Evolutionary conservation across 805 yeast genomes (phyloP).

Genomic region (Wickerhamiella cacticola): DNA sequence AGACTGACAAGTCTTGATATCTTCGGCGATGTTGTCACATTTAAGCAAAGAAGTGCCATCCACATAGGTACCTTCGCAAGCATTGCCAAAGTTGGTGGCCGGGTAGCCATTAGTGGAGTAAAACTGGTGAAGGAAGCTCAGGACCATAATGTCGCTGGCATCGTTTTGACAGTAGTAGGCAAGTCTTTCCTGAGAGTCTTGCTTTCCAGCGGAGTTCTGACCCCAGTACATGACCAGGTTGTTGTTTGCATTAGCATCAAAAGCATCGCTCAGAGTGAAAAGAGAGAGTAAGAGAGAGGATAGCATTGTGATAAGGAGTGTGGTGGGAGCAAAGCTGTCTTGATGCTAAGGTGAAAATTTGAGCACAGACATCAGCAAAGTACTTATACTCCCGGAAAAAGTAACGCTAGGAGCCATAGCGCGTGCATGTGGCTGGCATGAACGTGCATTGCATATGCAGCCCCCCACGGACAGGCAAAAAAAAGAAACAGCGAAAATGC

Average conservation of each 20-base stretch:
- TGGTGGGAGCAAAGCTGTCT: neutral
- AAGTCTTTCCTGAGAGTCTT: constrained; percentile 32
- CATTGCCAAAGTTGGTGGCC: constrained; percentile 46
- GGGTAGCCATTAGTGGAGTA: constrained; percentile 32
- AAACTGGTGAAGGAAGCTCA: constrained; percentile 54
- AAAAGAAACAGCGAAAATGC: neutral
- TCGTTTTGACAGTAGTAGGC: constrained; percentile 52
- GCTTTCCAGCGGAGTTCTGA: constrained; percentile 53
- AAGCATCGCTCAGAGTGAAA: constrained; percentile 12
- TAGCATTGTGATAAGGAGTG: neutral
- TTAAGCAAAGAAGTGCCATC: constrained; percentile 32
- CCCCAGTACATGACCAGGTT: constrained; percentile 83
- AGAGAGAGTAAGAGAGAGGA: constrained; percentile 11
- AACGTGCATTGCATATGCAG: constrained; percentile 2
- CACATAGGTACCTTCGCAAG: constrained; percentile 30
- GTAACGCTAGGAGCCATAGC: neutral
- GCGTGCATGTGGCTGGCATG: constrained; percentile 3
- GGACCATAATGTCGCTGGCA: constrained; percentile 51
- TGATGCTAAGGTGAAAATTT: neutral
- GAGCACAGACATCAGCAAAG: neutral
- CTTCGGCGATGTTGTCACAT: constrained; percentile 40
- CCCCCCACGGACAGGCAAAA: neutral
- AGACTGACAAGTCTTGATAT: constrained; percentile 60
- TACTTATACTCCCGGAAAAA: neutral
- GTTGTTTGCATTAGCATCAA: constrained; percentile 28